Evolutionary conservation across 192 early-diverging fungal genomes (phyloP), one percentile per base, ranked within the genome.

Genomic region (Mortierella antarctica): DNA sequence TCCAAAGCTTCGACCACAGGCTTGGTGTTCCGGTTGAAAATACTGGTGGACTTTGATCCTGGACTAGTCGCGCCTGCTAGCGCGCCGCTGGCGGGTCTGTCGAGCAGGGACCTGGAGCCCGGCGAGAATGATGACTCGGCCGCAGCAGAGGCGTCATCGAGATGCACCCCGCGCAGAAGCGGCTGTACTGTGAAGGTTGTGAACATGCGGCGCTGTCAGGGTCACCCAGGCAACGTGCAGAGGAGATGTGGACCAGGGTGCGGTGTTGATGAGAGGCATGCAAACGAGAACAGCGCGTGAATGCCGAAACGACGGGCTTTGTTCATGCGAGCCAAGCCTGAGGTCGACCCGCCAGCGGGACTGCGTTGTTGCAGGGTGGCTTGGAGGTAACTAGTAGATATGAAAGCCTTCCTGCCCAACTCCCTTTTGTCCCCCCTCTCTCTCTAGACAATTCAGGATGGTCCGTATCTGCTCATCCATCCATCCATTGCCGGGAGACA

Each of bases 121-220:
- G 67, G 57, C 17, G 39, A 42, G 41, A 56, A 58, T 57, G 81
- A 79, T 74, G 54, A 54, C 18, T 69, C 64, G 15, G n/a, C 73
- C 17, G 72, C 57, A 46, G 74, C 57, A 0, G 74, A 57, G 12
- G 46, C 51, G 15, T 88, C 87, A 48, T 87, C 84, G 31, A 88
- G 31, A 31, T 65, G 63, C 45, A 79, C 55, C 17, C 67, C 72
- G 48, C 67, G 70, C 10, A 90, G 62, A 31, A 90, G 71, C 10
- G 84, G 83, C 69, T 90, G 89, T 46, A 88, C 68, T 20, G 82
- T 83, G 65, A 85, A 90, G 11, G 87, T 85, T 15, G 75, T 70
- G 57, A 83, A 87, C 64, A 80, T 80, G n/a, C 18, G 31, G 49
- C 21, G 40, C 60, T 21, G 50, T 9, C 23, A n/a, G 44, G 40